A percentile compares a stretch with the other conserved stretches of the same genome.
Evolutionary conservation across 2,329 filamentous ascomycete species (phyloP).

Genomic region (Arthrinium puccinioides): DNA sequence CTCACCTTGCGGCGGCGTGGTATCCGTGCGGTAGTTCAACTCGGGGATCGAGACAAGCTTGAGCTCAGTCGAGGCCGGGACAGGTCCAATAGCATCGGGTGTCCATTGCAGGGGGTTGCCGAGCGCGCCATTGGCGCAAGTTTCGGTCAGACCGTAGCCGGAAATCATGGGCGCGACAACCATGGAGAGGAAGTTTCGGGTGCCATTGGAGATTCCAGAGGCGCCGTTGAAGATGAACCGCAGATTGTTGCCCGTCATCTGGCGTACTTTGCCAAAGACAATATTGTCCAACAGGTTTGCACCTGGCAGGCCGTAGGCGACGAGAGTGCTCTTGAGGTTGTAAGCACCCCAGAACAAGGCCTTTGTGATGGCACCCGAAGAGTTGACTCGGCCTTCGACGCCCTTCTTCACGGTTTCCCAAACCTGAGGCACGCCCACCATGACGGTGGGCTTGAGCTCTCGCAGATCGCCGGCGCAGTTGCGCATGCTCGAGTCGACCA

Average conservation of each 20-base stretch:
- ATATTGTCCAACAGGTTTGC: constrained; percentile 67
- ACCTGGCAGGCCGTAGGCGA: constrained; percentile 54
- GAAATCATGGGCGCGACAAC: constrained; percentile 90
- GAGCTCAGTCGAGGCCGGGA: constrained; percentile 71
- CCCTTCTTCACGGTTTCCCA: constrained; percentile 99
- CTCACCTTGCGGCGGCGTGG: constrained; percentile 79
- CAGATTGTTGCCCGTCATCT: constrained; percentile 80
- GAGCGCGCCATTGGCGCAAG: constrained; percentile 73
- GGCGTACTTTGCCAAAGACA: constrained; percentile 87
- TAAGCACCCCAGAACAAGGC: constrained; percentile 70
- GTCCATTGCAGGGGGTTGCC: constrained; percentile 83
- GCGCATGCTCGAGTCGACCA: constrained; percentile 77
- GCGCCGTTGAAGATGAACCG: constrained; percentile 92
- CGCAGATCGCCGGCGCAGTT: constrained; percentile 93
- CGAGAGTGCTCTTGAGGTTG: constrained; percentile 51
- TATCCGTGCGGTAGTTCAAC: constrained; percentile 72
- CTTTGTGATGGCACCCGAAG: constrained; percentile 60
- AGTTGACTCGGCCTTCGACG: constrained; percentile 71
- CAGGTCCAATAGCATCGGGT: constrained; percentile 66
- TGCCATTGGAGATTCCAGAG: constrained; percentile 81
- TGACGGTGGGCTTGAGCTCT: constrained; percentile 79
- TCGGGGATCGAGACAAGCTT: constrained; percentile 90
- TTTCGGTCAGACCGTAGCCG: constrained; percentile 94
- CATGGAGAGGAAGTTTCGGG: constrained; percentile 84
- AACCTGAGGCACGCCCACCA: constrained; percentile 91